Evolutionary conservation across 805 yeast species (phyloP).

Genomic region (Kluyveromyces starmeri): DNA sequence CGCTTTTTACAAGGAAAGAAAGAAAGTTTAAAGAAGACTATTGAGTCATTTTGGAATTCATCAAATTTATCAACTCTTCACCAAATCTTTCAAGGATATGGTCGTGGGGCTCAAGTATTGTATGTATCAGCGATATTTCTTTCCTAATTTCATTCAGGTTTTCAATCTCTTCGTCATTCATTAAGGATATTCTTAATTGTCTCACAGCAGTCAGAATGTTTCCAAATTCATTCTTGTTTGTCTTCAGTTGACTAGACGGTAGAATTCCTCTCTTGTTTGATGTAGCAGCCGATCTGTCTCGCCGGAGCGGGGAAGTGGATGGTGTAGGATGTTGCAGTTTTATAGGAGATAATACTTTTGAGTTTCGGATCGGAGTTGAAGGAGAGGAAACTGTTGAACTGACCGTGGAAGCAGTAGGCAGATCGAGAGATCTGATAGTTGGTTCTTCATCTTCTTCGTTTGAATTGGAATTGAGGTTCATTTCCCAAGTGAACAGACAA

Average conservation of each 20-base stretch:
- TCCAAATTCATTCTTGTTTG: neutral
- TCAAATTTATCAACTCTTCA: conserved; percentile 1
- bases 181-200: neutral
- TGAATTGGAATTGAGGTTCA: no score
- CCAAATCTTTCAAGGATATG: conserved; percentile 2
- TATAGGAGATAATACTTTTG: conserved; percentile 1
- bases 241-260: neutral
- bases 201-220: neutral
- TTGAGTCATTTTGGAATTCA: neutral
- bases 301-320: neutral
- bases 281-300: neutral
- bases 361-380: neutral
- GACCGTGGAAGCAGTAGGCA: neutral
- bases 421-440: neutral
- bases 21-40: no score
- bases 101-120: conserved; percentile 1
- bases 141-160: conserved; percentile 1
- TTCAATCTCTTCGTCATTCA: conserved; percentile 1
- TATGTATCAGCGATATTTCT: neutral
- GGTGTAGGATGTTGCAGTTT: conserved; percentile 4
- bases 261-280: neutral
- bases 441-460: neutral
- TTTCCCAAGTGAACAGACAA: conserved; percentile 43
- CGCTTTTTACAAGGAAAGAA: no score
- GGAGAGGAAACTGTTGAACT: neutral